A percentile compares a stretch with the other conserved stretches of the same genome.
Evolutionary conservation across 2,329 filamentous ascomycete genomes (phyloP).

Genomic region (Neonectria sp.): DNA sequence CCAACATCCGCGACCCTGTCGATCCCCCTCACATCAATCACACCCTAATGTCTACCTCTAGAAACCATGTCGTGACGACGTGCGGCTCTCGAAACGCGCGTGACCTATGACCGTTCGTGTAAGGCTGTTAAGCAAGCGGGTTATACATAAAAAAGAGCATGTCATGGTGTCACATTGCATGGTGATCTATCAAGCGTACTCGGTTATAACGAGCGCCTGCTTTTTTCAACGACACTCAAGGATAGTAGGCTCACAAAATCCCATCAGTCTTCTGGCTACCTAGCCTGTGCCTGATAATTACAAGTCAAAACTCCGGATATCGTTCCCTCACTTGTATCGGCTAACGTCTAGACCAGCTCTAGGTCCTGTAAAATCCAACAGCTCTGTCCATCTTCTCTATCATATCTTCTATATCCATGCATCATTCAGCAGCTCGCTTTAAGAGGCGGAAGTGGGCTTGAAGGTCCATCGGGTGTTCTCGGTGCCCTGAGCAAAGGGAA

Average conservation of each 20-base stretch:
- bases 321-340: constrained; percentile 39
- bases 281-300: constrained; percentile 37
- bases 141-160: not conserved
- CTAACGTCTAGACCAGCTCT: constrained; percentile 37
- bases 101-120: not conserved
- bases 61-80: not conserved
- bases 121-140: not conserved
- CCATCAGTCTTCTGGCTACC: constrained; percentile 28
- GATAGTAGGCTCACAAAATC: constrained; percentile 13
- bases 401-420: not conserved
- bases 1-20: constrained; percentile 26
- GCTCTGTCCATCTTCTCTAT: constrained; percentile 3
- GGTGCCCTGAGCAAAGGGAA: constrained; percentile 81
- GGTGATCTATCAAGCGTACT: constrained; percentile 1
- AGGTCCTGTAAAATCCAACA: constrained; percentile 36
- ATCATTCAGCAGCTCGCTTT: constrained; percentile 26
- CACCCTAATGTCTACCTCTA: constrained; percentile 8
- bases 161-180: constrained; percentile 1
- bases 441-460: constrained; percentile 67
- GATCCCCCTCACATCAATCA: constrained; percentile 26
- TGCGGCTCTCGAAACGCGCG: not conserved
- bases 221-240: not conserved
- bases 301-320: constrained; percentile 50
- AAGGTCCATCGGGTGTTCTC: constrained; percentile 73
- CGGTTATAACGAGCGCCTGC: constrained; percentile 1